Conservation (phyloP, 106 monocot genomes). For the Allium cepa region DNA sequence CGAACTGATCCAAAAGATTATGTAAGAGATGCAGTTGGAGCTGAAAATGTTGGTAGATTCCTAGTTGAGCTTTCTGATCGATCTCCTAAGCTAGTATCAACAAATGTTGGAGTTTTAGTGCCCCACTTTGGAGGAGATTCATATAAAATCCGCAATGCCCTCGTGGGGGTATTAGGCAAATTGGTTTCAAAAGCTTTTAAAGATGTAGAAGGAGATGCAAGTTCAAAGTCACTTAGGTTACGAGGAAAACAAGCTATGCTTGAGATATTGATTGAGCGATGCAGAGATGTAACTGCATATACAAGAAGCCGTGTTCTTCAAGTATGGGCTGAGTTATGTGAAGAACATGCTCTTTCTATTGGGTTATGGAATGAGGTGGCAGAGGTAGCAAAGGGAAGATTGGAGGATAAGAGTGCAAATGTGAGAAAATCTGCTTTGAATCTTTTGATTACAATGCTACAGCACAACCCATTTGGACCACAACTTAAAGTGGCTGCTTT, state of each 20-base stretch:
- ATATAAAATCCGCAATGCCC: conserved; percentile 90
- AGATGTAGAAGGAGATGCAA: conserved; percentile 70
- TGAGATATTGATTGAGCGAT: conserved; percentile 77
- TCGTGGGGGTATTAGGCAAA: conserved; percentile 85
- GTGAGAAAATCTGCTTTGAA: conserved; percentile 92
- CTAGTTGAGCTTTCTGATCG: conserved; percentile 78
- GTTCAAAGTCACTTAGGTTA: conserved; percentile 47
- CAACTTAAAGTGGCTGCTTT: conserved; percentile 64
- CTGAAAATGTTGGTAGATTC: conserved; percentile 90
- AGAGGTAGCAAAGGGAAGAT: conserved; percentile 65
- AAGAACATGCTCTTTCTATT: conserved; percentile 75
- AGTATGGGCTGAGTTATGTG: conserved; percentile 95
- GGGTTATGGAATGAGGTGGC: conserved; percentile 98
- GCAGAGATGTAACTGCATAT: conserved; percentile 90
- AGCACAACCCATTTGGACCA: conserved; percentile 97
- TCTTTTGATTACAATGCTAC: conserved; percentile 84
- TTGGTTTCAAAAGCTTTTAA: conserved; percentile 69
- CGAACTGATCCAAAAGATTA: conserved; percentile 82
- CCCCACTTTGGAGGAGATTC: conserved; percentile 99
- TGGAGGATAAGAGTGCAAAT: conserved; percentile 93
- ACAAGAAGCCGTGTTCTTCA: conserved; percentile 93
- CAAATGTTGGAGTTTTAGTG: conserved; percentile 75
- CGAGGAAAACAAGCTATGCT: conserved; percentile 90
- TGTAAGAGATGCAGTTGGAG: conserved; percentile 67
- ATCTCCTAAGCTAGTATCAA: conserved; percentile 73